These are phyloP conservation scores for Diaporthe humulicola DNA, from an alignment of 2,329 filamentous ascomycete genomes.

Conservation along the genomic window DNA sequence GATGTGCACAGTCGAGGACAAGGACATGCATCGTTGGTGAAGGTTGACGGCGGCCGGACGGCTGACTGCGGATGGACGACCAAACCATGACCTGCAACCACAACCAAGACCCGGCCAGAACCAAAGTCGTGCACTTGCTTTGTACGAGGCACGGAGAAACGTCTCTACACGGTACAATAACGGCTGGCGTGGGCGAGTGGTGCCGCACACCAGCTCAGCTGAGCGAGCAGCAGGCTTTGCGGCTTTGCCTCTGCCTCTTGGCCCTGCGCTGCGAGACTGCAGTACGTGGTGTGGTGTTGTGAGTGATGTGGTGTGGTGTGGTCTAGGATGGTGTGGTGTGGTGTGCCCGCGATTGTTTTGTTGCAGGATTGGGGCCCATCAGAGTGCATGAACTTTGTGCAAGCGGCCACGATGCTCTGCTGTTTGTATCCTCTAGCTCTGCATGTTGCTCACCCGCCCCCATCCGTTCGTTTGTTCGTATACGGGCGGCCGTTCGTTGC, in stretches of 20 bases:
- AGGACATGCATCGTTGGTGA: conserved; percentile 32
- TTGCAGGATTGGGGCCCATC: conserved; percentile 14
- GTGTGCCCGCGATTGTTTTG: conserved; percentile 13
- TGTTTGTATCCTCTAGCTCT: background rate
- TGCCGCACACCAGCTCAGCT: background rate
- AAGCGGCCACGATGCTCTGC: background rate
- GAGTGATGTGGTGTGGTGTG: conserved; percentile 1
- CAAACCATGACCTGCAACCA: conserved; percentile 18
- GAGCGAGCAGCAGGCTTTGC: background rate
- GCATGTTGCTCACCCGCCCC: background rate
- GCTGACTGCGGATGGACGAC: conserved; percentile 28
- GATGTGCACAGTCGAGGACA: conserved; percentile 29
- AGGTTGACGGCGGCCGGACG: conserved; percentile 21
- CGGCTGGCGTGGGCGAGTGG: conserved; percentile 3
- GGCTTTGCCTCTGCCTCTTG: background rate
- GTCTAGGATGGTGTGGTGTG: conserved; percentile 17
- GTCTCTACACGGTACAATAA: background rate
- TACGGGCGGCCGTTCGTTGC: background rate
- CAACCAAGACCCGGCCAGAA: background rate
- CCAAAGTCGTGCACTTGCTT: background rate
- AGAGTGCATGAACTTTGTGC: conserved; percentile 35
- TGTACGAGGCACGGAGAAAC: background rate
- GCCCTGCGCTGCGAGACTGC: background rate
- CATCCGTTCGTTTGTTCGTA: conserved; percentile 15
- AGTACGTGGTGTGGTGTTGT: conserved; percentile 5